phyloP scores from a whole-genome alignment of 2,329 filamentous ascomycete genomes.

The Xylaria sp. region DNA sequence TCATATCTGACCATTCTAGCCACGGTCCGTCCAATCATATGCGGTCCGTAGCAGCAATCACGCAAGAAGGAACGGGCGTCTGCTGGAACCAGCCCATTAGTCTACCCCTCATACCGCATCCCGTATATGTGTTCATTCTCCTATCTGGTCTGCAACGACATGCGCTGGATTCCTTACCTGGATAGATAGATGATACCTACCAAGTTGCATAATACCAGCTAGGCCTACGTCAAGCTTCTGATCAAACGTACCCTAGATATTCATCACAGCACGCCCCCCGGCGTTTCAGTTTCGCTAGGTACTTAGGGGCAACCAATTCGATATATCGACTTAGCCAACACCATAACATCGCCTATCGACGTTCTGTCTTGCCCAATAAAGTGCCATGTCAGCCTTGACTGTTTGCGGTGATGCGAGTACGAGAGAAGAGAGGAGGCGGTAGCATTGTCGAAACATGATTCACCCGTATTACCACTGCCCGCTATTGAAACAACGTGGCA shows the following conservation, averaged over 20 bases:
- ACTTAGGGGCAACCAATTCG: conserved; percentile 10
- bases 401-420: conserved; percentile 11
- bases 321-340: neutral
- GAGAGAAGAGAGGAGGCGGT: neutral
- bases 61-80: conserved; percentile 19
- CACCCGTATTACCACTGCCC: conserved; percentile 7
- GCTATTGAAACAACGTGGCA: neutral
- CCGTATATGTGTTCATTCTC: neutral
- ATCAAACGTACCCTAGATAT: neutral
- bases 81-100: neutral
- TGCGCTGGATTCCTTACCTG: conserved; percentile 7
- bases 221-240: conserved; percentile 23
- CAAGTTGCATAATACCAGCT: conserved; percentile 7
- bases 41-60: conserved; percentile 18
- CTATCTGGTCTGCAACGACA: neutral
- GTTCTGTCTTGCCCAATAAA: conserved; percentile 11
- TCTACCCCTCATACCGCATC: neutral
- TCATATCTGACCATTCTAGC: conserved; percentile 14
- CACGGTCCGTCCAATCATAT: conserved; percentile 27
- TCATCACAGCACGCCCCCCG: neutral
- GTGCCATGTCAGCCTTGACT: conserved; percentile 5
- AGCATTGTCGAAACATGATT: conserved; percentile 31
- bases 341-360: neutral
- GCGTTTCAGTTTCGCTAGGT: conserved; percentile 22
- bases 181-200: neutral